Evolutionary conservation across 768 basidiomycete species (phyloP), one percentile per base, ranked within the genome.

Genomic region (Multifurca ochricompacta): DNA sequence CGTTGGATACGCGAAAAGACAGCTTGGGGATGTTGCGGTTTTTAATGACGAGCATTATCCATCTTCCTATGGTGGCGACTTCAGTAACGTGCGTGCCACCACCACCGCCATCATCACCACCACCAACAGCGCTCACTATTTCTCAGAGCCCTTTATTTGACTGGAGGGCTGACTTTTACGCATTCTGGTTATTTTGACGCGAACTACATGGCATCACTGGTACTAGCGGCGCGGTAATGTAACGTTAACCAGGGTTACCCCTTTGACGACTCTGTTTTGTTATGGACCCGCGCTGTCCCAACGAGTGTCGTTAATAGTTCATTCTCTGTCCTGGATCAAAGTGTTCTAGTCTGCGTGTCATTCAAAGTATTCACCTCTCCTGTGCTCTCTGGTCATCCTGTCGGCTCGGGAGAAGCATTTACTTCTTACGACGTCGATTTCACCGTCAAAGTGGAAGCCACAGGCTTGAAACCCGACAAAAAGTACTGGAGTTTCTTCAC

Each of bases 191-290:
- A 56, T 67, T 42, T 8, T 13, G n/a, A n/a, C n/a, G n/a, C n/a
- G n/a, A n/a, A n/a, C n/a, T n/a, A n/a, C n/a, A n/a, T n/a, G n/a
- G n/a, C n/a, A n/a, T n/a, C n/a, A n/a, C n/a, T n/a, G n/a, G n/a
- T n/a, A n/a, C n/a, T n/a, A n/a, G n/a, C n/a, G n/a, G n/a, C n/a
- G n/a, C n/a, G n/a, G n/a, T n/a, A n/a, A n/a, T n/a, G n/a, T n/a
- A n/a, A n/a, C n/a, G n/a, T n/a, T n/a, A n/a, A n/a, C n/a, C 62
- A 79, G 74, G 79, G 79, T 6, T 78, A 82, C 60, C 79, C 80
- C 4, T 71, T 76, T 43, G 75, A 77, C 54, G 71, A 70, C 18
- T 79, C 78, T 21, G 71, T 80, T 32, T 69, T 80, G 34, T 70
- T 80, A 16, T 82, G 81, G 80, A 82, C 80, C 3, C 77, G 78